Percentiles rank a stretch among this genome's conserved stretches.
Conservation (phyloP, 2,329 filamentous ascomycete species). For the Curvularia eragrostidis region DNA sequence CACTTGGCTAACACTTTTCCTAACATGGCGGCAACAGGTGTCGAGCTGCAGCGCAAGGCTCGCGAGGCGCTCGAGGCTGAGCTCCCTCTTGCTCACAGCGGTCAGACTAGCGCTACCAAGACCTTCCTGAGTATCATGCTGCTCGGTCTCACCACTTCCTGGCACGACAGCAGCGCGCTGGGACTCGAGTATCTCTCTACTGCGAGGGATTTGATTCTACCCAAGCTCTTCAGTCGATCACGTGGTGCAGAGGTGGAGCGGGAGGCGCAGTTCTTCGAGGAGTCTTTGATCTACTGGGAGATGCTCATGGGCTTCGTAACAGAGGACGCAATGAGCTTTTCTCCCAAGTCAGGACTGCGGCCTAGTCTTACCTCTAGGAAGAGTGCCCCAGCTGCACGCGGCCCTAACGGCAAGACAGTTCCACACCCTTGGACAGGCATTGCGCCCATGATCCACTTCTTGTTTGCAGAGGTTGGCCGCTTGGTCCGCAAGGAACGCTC, state of each 20-base stretch:
- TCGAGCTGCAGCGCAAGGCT: slow-evolving; percentile 61
- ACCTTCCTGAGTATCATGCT: slow-evolving; percentile 65
- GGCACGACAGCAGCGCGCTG: slow-evolving; percentile 64
- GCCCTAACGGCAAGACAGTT: slow-evolving; percentile 45
- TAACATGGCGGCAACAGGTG: slow-evolving; percentile 58
- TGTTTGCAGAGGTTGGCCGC: slow-evolving; percentile 56
- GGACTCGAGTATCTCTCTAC: slow-evolving; percentile 61
- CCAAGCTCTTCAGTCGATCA: slow-evolving; percentile 51
- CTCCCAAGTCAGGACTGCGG: slow-evolving; percentile 35
- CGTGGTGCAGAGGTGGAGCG: slow-evolving; percentile 43
- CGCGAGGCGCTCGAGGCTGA: slow-evolving; percentile 60
- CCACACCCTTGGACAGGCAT: slow-evolving; percentile 61
- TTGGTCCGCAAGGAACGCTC: slow-evolving; percentile 51
- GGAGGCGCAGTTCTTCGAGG: slow-evolving; percentile 60
- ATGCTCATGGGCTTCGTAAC: slow-evolving; percentile 65
- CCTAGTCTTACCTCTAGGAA: slow-evolving; percentile 32
- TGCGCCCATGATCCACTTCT: slow-evolving; percentile 53
- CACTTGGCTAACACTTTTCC: slow-evolving; percentile 65
- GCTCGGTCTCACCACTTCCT: slow-evolving; percentile 65
- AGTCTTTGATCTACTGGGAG: slow-evolving; percentile 65
- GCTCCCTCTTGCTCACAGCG: slow-evolving; percentile 53
- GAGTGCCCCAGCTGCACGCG: slow-evolving; percentile 31
- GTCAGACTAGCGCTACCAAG: slow-evolving; percentile 54
- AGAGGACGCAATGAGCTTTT: slow-evolving; percentile 50
- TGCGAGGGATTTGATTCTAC: slow-evolving; percentile 53